Evolutionary conservation across 495 filamentous ascomycete genomes (phyloP).

Genomic region (Lentithecium fluviatile): DNA sequence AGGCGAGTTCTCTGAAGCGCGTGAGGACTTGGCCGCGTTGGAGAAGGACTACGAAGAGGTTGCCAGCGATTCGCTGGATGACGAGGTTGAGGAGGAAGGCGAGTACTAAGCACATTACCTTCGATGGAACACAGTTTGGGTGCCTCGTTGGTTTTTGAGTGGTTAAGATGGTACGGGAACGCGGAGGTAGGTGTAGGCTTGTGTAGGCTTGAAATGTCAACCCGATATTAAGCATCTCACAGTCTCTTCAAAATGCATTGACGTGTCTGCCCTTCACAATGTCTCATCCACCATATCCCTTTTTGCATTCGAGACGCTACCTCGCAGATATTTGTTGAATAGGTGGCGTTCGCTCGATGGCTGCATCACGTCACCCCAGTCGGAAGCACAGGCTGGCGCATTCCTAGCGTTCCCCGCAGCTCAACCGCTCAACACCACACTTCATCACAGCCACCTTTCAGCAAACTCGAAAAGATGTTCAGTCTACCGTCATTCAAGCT

Average conservation of each 20-base stretch:
- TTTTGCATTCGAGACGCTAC: too few species aligned
- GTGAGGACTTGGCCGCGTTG: slow-evolving; percentile 84
- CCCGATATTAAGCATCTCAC: neutral
- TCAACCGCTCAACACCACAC: neutral
- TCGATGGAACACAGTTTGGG: slow-evolving; percentile 3
- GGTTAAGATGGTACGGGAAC: neutral
- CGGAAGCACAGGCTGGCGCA: too few species aligned
- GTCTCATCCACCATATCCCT: too few species aligned
- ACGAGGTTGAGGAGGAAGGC: slow-evolving; percentile 56
- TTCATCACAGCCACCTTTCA: neutral
- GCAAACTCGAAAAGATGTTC: slow-evolving; percentile 16
- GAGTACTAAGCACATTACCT: slow-evolving; percentile 63
- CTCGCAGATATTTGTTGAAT: too few species aligned
- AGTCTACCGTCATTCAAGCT: slow-evolving; percentile 28
- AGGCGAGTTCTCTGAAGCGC: slow-evolving; percentile 87
- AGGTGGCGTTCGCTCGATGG: neutral
- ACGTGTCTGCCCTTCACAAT: too few species aligned
- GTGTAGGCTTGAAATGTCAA: neutral
- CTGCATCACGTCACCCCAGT: neutral
- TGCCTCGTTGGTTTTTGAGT: slow-evolving; percentile 5
- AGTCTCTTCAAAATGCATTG: too few species aligned
- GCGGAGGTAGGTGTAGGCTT: neutral
- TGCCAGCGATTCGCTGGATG: slow-evolving; percentile 68
- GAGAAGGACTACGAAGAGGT: slow-evolving; percentile 95
- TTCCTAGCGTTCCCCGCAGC: neutral